phyloP scores from a whole-genome alignment of 78 protist genomes.

The Dictyostelium capitatum region DNA sequence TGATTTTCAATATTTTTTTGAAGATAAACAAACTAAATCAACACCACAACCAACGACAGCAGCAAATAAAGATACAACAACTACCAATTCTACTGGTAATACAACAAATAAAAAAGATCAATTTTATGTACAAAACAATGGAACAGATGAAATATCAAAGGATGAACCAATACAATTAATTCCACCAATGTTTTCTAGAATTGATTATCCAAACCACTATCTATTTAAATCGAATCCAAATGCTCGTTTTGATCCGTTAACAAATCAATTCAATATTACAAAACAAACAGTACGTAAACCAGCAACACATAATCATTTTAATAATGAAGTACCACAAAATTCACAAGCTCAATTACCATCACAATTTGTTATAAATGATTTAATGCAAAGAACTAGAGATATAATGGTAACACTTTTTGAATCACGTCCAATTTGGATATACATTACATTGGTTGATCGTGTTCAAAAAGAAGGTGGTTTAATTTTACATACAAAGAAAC shows the following conservation, averaged over 20 bases:
- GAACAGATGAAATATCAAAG: not conserved
- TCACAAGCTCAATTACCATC: not conserved
- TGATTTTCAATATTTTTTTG: conserved; percentile 45
- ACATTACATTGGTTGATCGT: not conserved
- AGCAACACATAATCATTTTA: not conserved
- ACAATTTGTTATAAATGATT: not conserved
- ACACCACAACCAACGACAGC: not conserved
- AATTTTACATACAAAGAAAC: not conserved
- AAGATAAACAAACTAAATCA: not conserved
- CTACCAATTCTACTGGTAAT: not conserved
- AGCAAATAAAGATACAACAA: not conserved
- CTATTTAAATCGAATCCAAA: conserved; percentile 46
- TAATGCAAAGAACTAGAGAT: conserved; percentile 1
- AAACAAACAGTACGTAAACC: not conserved
- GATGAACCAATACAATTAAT: conserved; percentile 32
- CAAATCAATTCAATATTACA: not conserved
- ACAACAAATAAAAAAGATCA: not conserved
- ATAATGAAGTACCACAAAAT: not conserved
- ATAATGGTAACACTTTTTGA: conserved; percentile 23
- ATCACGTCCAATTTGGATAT: conserved; percentile 30
- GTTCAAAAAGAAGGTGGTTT: conserved; percentile 42
- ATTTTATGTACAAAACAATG: not conserved
- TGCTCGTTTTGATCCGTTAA: conserved; percentile 6
- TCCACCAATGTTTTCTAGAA: conserved; percentile 47
- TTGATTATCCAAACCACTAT: conserved; percentile 46